phyloP scores from a whole-genome alignment of 2,329 filamentous ascomycete species.

The Verruconis gallopava region DNA sequence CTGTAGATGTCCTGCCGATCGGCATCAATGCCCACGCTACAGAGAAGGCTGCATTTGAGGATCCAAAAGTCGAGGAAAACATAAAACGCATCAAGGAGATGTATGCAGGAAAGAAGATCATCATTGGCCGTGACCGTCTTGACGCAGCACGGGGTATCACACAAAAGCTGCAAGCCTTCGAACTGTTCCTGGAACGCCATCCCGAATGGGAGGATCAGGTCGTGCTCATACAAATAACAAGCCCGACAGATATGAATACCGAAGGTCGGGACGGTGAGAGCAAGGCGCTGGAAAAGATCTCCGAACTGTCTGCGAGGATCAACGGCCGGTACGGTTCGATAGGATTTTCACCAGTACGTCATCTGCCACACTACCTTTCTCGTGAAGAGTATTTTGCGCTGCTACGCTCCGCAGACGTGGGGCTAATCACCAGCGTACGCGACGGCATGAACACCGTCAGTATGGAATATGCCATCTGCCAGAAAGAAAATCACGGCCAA shows the following conservation, averaged over 20 bases:
- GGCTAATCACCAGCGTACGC: slow-evolving; percentile 85
- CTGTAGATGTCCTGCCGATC: slow-evolving; percentile 87
- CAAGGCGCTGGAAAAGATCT: slow-evolving; percentile 73
- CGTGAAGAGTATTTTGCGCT: slow-evolving; percentile 90
- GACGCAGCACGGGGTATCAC: slow-evolving; percentile 86
- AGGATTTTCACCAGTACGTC: slow-evolving; percentile 80
- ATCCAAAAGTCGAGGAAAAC: slow-evolving; percentile 57
- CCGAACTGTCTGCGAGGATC: slow-evolving; percentile 80
- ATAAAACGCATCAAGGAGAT: slow-evolving; percentile 58
- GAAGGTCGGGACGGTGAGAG: slow-evolving; percentile 46
- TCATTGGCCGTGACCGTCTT: slow-evolving; percentile 85
- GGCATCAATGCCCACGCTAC: slow-evolving; percentile 82
- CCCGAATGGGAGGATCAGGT: slow-evolving; percentile 88
- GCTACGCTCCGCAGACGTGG: slow-evolving; percentile 80
- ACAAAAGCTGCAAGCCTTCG: slow-evolving; percentile 93
- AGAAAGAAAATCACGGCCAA: slow-evolving; percentile 74
- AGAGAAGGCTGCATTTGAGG: slow-evolving; percentile 59
- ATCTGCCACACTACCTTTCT: slow-evolving; percentile 85
- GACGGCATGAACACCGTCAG: slow-evolving; percentile 98
- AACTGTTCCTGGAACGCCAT: slow-evolving; percentile 79
- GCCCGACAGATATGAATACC: slow-evolving; percentile 43
- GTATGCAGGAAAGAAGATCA: slow-evolving; percentile 85
- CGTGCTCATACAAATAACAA: slow-evolving; percentile 89
- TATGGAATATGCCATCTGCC: slow-evolving; percentile 86
- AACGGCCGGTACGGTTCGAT: slow-evolving; percentile 83